Percentiles rank a stretch among this genome's conserved stretches.
Conservation (phyloP, 768 basidiomycete genomes). For the Mycena olivaceomarginata region DNA sequence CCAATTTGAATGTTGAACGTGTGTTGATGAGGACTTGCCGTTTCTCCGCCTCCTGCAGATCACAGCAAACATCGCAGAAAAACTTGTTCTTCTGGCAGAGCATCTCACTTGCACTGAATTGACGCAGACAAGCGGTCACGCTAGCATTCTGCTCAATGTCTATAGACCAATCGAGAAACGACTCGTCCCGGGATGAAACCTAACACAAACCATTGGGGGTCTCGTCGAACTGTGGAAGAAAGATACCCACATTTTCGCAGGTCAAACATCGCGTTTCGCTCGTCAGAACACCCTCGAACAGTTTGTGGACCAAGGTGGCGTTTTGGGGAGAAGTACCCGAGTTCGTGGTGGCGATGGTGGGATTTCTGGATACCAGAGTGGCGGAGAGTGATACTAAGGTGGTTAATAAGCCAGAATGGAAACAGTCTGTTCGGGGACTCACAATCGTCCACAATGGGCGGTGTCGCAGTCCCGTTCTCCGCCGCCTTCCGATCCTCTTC, state of each 20-base stretch:
- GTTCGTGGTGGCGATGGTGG: conserved; percentile 63
- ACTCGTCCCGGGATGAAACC: conserved; percentile 96
- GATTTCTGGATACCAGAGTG: conserved; percentile 70
- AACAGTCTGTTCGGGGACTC: conserved; percentile 56
- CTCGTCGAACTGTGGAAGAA: conserved; percentile 24
- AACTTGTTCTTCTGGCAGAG: conserved; percentile 99
- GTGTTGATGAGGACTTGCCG: conserved; percentile 70
- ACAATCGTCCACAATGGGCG: conserved; percentile 77
- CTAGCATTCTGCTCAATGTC: conserved; percentile 99
- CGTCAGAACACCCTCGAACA: conserved; percentile 95
- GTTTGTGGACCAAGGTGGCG: conserved; percentile 93
- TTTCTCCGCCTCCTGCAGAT: conserved; percentile 98
- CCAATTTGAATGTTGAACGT: conserved; percentile 18
- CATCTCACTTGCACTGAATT: conserved; percentile 99
- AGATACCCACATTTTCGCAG: conserved; percentile 91
- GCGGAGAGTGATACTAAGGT: conserved; percentile 76
- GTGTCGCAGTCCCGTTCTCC: conserved; percentile 51
- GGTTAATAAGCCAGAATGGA: not conserved
- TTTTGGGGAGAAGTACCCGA: conserved; percentile 65
- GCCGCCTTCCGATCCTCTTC: conserved; percentile 78
- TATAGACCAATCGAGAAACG: conserved; percentile 98
- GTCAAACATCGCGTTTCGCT: conserved; percentile 98
- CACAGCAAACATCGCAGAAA: conserved; percentile 98
- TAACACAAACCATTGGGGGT: conserved; percentile 51
- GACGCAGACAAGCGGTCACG: conserved; percentile 95